These are phyloP conservation scores for Auxenochlorella protothecoides DNA, from an alignment of 139 green algal genomes.

Conservation along the genomic window DNA sequence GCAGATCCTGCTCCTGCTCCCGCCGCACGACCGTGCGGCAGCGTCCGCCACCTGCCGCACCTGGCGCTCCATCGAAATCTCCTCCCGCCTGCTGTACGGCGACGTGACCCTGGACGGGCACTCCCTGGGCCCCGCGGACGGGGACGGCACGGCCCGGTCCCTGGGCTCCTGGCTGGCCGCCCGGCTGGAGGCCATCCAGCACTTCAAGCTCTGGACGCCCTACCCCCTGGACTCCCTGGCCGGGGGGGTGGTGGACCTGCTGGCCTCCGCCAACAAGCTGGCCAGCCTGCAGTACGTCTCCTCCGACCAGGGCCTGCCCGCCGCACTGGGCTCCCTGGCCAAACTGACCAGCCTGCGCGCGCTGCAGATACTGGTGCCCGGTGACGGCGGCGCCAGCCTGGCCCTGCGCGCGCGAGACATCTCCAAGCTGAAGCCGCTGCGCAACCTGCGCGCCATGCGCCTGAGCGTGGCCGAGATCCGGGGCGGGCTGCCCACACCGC, in stretches of 20 bases:
- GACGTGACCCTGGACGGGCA: constrained; percentile 5
- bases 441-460: constrained; percentile 16
- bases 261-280: constrained; percentile 5
- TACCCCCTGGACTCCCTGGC: constrained; percentile 10
- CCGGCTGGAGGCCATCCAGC: constrained; percentile 10
- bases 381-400: not conserved
- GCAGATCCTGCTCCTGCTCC: constrained; percentile 9
- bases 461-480: constrained; percentile 12
- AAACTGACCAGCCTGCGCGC: constrained; percentile 9
- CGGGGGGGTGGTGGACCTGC: constrained; percentile 9
- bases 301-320: constrained; percentile 2
- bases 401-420: constrained; percentile 7
- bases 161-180: constrained; percentile 6
- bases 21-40: constrained; percentile 1
- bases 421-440: constrained; percentile 12
- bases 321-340: constrained; percentile 3
- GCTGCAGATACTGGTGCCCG: constrained; percentile 11
- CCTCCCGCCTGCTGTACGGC: constrained; percentile 9
- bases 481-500: constrained; percentile 6
- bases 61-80: constrained; percentile 10
- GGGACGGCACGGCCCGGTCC: not conserved
- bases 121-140: not conserved
- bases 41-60: constrained; percentile 6
- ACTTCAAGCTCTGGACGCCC: constrained; percentile 11
- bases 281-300: constrained; percentile 6